phyloP scores from a whole-genome alignment of 345 rosid genomes.

The Salix exigua region DNA sequence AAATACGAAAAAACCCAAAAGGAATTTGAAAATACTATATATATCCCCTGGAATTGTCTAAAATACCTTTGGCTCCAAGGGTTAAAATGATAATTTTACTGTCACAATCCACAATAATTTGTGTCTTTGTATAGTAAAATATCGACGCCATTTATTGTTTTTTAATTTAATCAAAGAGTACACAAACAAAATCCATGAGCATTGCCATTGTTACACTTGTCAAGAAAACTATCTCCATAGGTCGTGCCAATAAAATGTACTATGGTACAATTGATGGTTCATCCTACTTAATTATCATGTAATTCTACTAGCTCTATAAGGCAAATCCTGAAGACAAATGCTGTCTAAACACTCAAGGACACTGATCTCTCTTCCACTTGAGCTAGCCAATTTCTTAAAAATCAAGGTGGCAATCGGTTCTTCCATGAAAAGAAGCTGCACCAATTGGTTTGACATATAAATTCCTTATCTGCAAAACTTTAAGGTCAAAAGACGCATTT shows the following conservation, averaged over 20 bases:
- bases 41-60: too few species aligned
- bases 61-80: too few species aligned
- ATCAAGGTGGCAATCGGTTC: background rate
- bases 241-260: background rate
- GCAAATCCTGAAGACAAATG: background rate
- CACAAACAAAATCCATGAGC: background rate
- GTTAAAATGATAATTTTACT: too few species aligned
- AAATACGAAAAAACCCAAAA: too few species aligned
- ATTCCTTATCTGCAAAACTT: background rate
- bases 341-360: background rate
- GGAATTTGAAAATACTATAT: too few species aligned
- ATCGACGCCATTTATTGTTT: too few species aligned
- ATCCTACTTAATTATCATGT: background rate
- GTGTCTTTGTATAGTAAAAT: too few species aligned
- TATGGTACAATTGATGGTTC: background rate
- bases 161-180: background rate
- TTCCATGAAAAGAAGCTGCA: background rate
- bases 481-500: background rate
- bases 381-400: background rate
- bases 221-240: background rate
- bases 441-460: background rate
- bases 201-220: background rate
- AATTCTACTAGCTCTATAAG: background rate
- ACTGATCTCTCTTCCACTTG: background rate
- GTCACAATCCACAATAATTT: too few species aligned